phyloP scores from a whole-genome alignment of 495 filamentous ascomycete species.

The Xylaria flabelliformis region DNA sequence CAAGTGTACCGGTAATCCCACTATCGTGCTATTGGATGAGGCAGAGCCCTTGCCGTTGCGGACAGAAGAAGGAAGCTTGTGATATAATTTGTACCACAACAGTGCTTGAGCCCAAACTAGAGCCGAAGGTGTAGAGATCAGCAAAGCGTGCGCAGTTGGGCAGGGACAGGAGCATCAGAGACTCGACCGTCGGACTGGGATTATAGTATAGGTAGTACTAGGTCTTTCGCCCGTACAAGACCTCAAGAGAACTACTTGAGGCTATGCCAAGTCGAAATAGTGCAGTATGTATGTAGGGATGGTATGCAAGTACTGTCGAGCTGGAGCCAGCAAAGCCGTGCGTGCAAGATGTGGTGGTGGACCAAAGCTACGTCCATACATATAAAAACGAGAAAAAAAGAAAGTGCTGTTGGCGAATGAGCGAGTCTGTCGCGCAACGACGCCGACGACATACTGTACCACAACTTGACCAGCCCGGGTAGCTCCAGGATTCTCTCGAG shows the following conservation, averaged over 20 bases:
- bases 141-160: conserved; percentile 39
- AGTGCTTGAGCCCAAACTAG: conserved; percentile 38
- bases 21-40: conserved; percentile 23
- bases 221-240: conserved; percentile 5
- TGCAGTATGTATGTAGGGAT: conserved; percentile 6
- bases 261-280: conserved; percentile 14
- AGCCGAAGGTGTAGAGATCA: conserved; percentile 41
- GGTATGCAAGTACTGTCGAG: conserved; percentile 19
- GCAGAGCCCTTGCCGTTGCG: conserved; percentile 15
- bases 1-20: background rate
- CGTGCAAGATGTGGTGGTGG: conserved; percentile 16
- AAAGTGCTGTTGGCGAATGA: conserved; percentile 9
- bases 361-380: conserved; percentile 8
- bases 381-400: conserved; percentile 19
- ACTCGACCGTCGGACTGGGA: conserved; percentile 23
- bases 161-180: conserved; percentile 38
- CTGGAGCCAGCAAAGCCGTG: conserved; percentile 21
- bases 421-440: background rate
- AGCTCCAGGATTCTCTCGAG: conserved; percentile 6
- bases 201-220: conserved; percentile 11
- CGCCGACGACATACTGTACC: conserved; percentile 10
- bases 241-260: conserved; percentile 1
- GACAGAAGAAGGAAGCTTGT: conserved; percentile 18
- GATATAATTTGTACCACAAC: conserved; percentile 23
- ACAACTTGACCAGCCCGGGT: background rate